Conservation (phyloP, 2,329 filamentous ascomycete genomes). For the Fusarium azukiicola region DNA sequence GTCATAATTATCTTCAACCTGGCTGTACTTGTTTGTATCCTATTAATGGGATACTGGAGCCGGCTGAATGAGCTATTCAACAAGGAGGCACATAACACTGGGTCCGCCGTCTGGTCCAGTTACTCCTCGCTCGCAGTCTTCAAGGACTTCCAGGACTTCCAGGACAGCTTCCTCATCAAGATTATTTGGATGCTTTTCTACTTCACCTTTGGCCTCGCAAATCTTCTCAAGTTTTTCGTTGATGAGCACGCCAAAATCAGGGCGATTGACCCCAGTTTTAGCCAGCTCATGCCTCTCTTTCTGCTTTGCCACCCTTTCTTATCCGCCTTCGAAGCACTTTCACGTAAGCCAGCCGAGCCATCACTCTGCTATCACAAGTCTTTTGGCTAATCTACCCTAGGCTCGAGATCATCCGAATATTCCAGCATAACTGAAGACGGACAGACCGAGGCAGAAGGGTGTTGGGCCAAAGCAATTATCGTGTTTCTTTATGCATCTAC, state of each 20-base stretch:
- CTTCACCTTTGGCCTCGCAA: background rate
- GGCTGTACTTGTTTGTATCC: background rate
- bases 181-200: constrained; percentile 15
- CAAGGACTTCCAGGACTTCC: background rate
- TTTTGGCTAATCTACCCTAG: background rate
- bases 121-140: background rate
- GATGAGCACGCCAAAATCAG: background rate
- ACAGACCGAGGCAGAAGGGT: too few species aligned
- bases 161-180: constrained; percentile 2
- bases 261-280: background rate
- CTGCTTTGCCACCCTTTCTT: background rate
- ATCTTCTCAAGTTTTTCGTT: constrained; percentile 9
- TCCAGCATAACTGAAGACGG: background rate
- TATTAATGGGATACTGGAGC: background rate
- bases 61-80: background rate
- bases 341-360: background rate
- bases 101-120: too few species aligned
- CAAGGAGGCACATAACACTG: background rate
- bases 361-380: background rate
- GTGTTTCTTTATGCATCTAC: background rate
- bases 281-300: constrained; percentile 10
- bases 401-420: background rate
- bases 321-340: constrained; percentile 10
- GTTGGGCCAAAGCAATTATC: background rate
- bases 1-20: background rate